Conservation (phyloP, 1,139 yeast species). For the Spathaspora jeffriesii region DNA sequence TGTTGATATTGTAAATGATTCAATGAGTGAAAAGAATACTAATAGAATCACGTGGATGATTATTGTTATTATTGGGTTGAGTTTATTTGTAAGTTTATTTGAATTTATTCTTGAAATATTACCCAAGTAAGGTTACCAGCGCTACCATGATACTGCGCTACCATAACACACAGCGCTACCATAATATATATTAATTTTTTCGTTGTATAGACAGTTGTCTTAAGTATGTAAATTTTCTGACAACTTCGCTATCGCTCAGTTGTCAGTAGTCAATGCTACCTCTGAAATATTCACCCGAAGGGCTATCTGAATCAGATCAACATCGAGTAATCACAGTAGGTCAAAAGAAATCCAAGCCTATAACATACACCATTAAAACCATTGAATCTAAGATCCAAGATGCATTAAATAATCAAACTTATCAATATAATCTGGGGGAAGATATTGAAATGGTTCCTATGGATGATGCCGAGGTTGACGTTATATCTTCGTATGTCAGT, state of each 20-base stretch:
- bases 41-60: slow-evolving; percentile 91
- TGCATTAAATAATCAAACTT: slow-evolving; percentile 19
- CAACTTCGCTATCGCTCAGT: no score
- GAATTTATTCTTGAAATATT: slow-evolving; percentile 41
- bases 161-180: no score
- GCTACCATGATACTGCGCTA: background rate
- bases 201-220: no score
- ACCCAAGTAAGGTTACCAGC: slow-evolving; percentile 10
- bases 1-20: slow-evolving; percentile 89
- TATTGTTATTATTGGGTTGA: slow-evolving; percentile 76
- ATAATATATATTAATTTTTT: no score
- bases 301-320: slow-evolving; percentile 32
- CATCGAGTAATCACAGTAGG: slow-evolving; percentile 35
- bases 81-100: slow-evolving; percentile 64
- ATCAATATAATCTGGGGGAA: slow-evolving; percentile 19
- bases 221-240: no score
- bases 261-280: slow-evolving; percentile 32
- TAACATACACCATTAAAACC: slow-evolving; percentile 26
- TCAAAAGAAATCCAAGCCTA: slow-evolving; percentile 16
- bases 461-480: slow-evolving; percentile 47
- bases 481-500: slow-evolving; percentile 39
- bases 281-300: slow-evolving; percentile 46
- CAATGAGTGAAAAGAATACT: slow-evolving; percentile 91
- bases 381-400: slow-evolving; percentile 35
- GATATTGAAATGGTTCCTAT: slow-evolving; percentile 56